Evolutionary conservation across 2,329 filamentous ascomycete genomes (phyloP), one percentile per base, ranked within the genome.

Genomic region (Phyllosticta paracitricarpa): DNA sequence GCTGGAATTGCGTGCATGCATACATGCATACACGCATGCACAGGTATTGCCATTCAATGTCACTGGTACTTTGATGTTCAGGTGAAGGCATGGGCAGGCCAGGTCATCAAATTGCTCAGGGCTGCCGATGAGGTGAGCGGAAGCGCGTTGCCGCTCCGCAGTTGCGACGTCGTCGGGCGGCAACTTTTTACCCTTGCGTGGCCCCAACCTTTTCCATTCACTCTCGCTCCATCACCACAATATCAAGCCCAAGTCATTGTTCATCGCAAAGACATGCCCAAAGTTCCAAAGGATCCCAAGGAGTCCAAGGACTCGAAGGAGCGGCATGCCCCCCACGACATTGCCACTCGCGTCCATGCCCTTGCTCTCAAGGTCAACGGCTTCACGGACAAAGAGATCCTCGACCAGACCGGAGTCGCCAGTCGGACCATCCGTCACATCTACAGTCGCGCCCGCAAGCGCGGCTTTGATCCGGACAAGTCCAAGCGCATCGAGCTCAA

Each of bases 301-400:
- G 58, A 61, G 28, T 12, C 54, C 17, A 56, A 52, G 35, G 58
- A 61, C 40, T 25, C 58, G 26, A 61, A 61, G 58, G 58, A 61
- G 54, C 58, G 58, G 5, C 58, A 61, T 33, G 58, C 58, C 54
- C 59, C 61, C 25, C 57, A 62, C 28, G 61, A 62, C 56, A 62
- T 62, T 26, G 57, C 61, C 56, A 62, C 61, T 33, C 61, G 61
- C 52, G 61, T 56, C 48, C 61, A 62, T 51, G 61, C 61, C 48
- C 56, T 62, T 24, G 58, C 61, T 5, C 61, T 62, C 56, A 62
- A 62, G 61, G 57, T 62, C 56, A 62, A 62, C 57, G 94, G 61
- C 61, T 62, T 62, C 61, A 59, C 61, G 12, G 57, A 58, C 57
- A 56, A 55, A 52, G 61, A 58, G 28, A 62, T 62, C 57, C 52